Evolutionary conservation across 257 asterid species (phyloP), one percentile per base, ranked within the genome.

Genomic region (Dorcoceras hygrometricum): DNA sequence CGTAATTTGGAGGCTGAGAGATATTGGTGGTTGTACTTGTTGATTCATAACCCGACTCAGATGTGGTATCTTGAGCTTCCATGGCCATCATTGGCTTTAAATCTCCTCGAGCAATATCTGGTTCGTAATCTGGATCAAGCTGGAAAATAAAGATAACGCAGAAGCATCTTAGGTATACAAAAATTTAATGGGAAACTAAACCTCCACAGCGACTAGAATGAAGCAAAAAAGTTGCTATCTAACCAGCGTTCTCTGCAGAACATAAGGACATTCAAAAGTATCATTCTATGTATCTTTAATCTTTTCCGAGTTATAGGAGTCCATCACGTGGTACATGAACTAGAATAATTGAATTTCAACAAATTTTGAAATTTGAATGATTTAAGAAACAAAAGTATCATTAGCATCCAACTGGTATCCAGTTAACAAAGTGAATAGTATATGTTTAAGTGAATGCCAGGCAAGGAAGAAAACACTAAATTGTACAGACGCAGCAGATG

Each of bases 121-220:
- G 80, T 36, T 82, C 88, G 36, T 68, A 71, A 76, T 81, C 87
- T 62, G 72, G 54, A 73, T 81, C 81, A 54, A 76, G 73, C 96
- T 88, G 88, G 67, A 23, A 8, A 25, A 57, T 51, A 66, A 12
- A 57, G 20, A 29, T 55, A 39, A 69, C 67, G 22, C 31, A 7
- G 20, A 56, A 7, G 36, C 65, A 63, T 39, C 12, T 66, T 60
- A 24, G 68, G 24, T 27, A 18, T 4, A 51, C 8, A 50, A 53
- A 66, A 66, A 61, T 22, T 23, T 61, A 1, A 62, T 50, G 19
- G 43, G 65, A 60, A 59, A 23, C 59, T 29, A 48, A 43, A 57
- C 51, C 12, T 27, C 54, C 54, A 14, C 22, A 46, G 0, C 43
- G 4, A 46, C 54, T 46, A 22, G 54, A 0, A 14, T 16, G 19